Percentiles rank a stretch among this genome's conserved stretches.
phyloP scores from a whole-genome alignment of 768 basidiomycete species.

The Lactifluus hygrophoroides region DNA sequence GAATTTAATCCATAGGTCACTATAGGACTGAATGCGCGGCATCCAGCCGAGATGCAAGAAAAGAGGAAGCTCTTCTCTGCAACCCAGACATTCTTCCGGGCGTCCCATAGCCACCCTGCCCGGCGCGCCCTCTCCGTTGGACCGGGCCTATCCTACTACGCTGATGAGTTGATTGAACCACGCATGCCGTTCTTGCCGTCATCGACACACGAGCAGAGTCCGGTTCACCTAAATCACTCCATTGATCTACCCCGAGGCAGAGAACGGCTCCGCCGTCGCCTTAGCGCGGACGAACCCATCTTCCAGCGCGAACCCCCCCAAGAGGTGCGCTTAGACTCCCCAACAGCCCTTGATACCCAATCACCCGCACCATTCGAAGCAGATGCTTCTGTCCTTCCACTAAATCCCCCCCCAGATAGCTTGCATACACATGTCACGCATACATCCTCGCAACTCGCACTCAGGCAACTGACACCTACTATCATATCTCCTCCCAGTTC shows the following conservation, averaged over 20 bases:
- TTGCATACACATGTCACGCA: neutral
- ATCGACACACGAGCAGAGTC: no score
- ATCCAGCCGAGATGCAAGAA: constrained; percentile 45
- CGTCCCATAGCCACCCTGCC: constrained; percentile 32
- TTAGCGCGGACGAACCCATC: constrained; percentile 25
- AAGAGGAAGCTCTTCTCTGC: constrained; percentile 68
- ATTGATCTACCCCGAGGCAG: constrained; percentile 3
- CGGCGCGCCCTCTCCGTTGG: constrained; percentile 44
- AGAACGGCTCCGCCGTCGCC: constrained; percentile 20
- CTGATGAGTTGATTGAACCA: no score
- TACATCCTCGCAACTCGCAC: neutral
- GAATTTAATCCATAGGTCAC: constrained; percentile 14
- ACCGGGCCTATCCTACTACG: constrained; percentile 41
- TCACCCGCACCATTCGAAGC: constrained; percentile 14
- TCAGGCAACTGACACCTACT: neutral
- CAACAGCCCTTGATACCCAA: constrained; percentile 25
- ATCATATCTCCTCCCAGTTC: neutral
- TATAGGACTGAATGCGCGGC: constrained; percentile 46
- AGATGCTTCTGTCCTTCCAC: neutral
- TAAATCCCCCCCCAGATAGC: neutral
- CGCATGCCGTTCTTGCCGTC: no score
- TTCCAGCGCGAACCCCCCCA: constrained; percentile 24
- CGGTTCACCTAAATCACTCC: neutral
- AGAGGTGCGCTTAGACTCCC: constrained; percentile 20
- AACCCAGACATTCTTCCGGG: constrained; percentile 64